A percentile compares a stretch with the other conserved stretches of the same genome.
Conservation (phyloP, 2,329 filamentous ascomycete species). For the Zymoseptoria brevis region DNA sequence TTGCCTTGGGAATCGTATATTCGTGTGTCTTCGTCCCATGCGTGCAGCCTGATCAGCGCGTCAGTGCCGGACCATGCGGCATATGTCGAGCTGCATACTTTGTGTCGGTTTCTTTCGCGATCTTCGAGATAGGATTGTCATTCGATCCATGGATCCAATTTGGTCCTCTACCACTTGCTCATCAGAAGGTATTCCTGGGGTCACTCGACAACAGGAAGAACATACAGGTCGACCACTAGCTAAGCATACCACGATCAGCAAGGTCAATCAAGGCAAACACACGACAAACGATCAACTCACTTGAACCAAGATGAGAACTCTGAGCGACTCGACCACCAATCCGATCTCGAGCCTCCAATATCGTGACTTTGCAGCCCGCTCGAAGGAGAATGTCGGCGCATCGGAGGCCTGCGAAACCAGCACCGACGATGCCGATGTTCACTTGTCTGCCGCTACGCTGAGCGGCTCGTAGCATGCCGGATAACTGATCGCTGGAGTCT, state of each 20-base stretch:
- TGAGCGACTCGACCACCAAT: conserved; percentile 55
- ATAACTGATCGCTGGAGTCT: not conserved
- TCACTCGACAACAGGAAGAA: not conserved
- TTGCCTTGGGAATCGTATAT: conserved; percentile 52
- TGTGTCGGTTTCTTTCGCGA: conserved; percentile 56
- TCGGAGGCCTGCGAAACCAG: conserved; percentile 62
- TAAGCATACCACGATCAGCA: not conserved
- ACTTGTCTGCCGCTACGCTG: conserved; percentile 7
- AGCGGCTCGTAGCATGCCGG: conserved; percentile 6
- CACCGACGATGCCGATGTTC: conserved; percentile 57
- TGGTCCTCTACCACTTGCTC: conserved; percentile 48
- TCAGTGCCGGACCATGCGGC: not conserved
- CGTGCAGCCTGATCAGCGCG: conserved; percentile 30
- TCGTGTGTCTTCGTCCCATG: conserved; percentile 47
- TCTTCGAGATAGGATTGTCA: conserved; percentile 60
- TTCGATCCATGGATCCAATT: conserved; percentile 74
- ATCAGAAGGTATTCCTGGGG: not conserved
- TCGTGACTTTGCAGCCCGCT: conserved; percentile 58
- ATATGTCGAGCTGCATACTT: conserved; percentile 5
- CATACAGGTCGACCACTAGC: conserved; percentile 5
- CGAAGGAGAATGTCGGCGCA: conserved; percentile 60
- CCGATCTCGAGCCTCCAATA: conserved; percentile 60
- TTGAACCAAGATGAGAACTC: conserved; percentile 35
- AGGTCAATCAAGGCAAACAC: not conserved
- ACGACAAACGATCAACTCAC: conserved; percentile 9